Evolutionary conservation across 371 early-diverging fungal species (phyloP), one percentile per base, ranked within the genome.

Genomic region (Blakeslea trispora): DNA sequence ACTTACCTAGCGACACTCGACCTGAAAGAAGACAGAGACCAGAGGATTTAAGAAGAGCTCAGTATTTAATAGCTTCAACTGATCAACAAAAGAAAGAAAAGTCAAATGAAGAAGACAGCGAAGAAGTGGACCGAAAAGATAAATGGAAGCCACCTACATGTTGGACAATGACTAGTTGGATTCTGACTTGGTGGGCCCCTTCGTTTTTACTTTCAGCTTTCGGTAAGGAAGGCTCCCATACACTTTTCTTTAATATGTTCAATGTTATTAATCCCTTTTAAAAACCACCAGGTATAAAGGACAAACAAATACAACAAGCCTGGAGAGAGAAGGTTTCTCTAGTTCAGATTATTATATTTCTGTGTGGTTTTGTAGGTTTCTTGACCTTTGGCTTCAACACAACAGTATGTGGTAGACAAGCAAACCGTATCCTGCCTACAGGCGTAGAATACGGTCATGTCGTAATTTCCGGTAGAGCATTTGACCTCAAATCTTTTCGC

Each of bases 311-410:
- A 68, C 90, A 86, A 54, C 91, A 91, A 69, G 94, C 95, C n/a
- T 94, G 93, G 94, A 84, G 96, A 54, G 96, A 96, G 68, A 96
- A 96, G 61, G 76, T 95, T 1, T 79, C 91, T 0, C 72, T 94
- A 11, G 87, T 87, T 32, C 86, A 86, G 51, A 83, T 93, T 48
- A 91, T 91, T 49, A 54, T 84, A 10, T 46, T 79, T 21, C 73
- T 91, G 42, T 83, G 88, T 68, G 74, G 62, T 6, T 55, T 76
- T 45, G 84, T 89, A 9, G 88, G 85, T 15, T 89, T 87, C 61
- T 53, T 89, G 43, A 89, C 88, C 0, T 73, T 89, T 53, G 84
- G 85, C 10, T 83, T 87, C 61, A 73, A 85, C 23, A 74, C 82
- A 13, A 74, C 80, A 3, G 67, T 87, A 0, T 87, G 87, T 68